These are phyloP conservation scores for Tuber melanosporum DNA, from an alignment of 495 filamentous ascomycete genomes.

Conservation along the genomic window DNA sequence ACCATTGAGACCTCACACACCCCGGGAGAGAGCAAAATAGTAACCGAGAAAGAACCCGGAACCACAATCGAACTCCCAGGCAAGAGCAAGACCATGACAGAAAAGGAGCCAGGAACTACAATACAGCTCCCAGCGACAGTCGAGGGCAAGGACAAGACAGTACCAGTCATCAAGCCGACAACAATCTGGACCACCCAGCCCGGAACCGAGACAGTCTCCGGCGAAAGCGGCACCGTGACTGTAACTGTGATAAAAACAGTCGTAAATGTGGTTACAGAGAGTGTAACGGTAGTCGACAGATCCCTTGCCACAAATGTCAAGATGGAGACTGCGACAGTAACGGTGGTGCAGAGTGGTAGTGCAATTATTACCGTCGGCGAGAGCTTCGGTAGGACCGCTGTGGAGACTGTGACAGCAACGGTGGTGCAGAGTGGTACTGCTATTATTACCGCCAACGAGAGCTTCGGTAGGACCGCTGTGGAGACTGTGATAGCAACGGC, in stretches of 20 bases:
- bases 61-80: background rate
- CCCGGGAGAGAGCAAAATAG: background rate
- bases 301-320: background rate
- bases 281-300: background rate
- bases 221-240: background rate
- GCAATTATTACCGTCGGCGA: background rate
- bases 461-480: constrained; percentile 13
- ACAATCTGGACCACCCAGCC: background rate
- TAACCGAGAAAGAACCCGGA: background rate
- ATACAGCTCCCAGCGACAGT: background rate
- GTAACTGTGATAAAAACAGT: background rate
- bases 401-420: constrained; percentile 5
- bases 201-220: background rate
- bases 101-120: background rate
- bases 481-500: background rate
- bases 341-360: constrained; percentile 5
- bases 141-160: background rate
- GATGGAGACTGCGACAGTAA: constrained; percentile 9
- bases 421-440: constrained; percentile 9
- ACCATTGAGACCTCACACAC: background rate
- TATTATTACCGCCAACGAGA: background rate
- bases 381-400: constrained; percentile 13
- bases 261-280: background rate
- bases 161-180: background rate
- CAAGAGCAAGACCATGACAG: background rate